Base-by-base conservation (phyloP, 2,329 filamentous ascomycete genomes). In the Purpureocillium takamizusanense region DNA sequence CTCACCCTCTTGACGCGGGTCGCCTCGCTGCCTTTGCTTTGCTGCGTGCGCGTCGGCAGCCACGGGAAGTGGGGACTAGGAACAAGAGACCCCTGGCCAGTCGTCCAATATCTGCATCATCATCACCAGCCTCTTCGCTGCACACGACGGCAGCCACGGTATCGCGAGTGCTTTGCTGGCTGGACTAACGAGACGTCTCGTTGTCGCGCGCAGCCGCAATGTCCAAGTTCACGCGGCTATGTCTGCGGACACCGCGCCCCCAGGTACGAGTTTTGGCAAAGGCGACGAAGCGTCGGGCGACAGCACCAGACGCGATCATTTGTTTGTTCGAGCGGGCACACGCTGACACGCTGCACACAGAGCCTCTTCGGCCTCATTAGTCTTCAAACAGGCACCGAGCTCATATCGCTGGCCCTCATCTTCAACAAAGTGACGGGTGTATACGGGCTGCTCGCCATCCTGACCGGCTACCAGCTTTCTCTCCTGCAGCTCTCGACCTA, bases 401-500 rank as follows among this genome's bases (percentile, higher is more conserved):
- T 95, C 53, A 87, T 95, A 52, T 81, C 84, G 4, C 72, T 92
- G 44, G 80, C 84, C 10, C 76, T 94, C 46, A 72, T 94, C 39
- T 81, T 95, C 66, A 95, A 95, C 72, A 95, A 95, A 63, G 77
- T 89, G 49, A 90, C 86, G 36, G 89, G 88, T 41, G 71, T 95
- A 49, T 95, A 94, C 62, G 89, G 89, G 47, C 72, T 95, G 32
- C 81, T 95, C 49, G 88, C 89, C 42, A 76, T 95, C 49, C 70
- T 95, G 47, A 94, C 89, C 17, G 90, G 90, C 56, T 88, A 86
- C 61, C 71, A 82, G 50, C 78, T 95, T 45, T 89, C 86, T 38
- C 72, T 80, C 23, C 74, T 92, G 17, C 90, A 95, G 62, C 74
- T 95, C 41, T 85, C 83, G 41, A 92, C 94, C 72, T 95, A 95